Base-by-base conservation (phyloP, 192 early-diverging fungal genomes). In the Helicostylum pulchrum region DNA sequence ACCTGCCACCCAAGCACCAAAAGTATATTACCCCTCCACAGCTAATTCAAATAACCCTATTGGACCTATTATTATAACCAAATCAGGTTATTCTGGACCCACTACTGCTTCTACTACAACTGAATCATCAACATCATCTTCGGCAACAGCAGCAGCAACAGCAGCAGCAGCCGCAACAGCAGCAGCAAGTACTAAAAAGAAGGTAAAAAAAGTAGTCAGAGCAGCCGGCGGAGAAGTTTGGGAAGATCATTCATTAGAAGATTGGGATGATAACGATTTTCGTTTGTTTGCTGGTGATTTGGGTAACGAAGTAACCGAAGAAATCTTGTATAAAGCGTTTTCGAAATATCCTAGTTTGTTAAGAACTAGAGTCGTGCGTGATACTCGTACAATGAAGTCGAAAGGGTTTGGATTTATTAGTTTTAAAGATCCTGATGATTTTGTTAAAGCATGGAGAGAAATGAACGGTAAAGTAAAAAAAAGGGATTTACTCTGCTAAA, bases 361-460 rank as follows among this genome's bases (percentile, higher is more conserved):
- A 53, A 86, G 85, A 51, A 87, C 93, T 4, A 81, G 85, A 32
- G 92, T 98, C 10, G 87, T 98, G 2, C 77, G 87, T 1, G 93
- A 98, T 53, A 95, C 95, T 62, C 75, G 84, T 58, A 88, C 93
- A 0, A 79, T 76, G 21, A 98, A 98, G 73, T 88, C 88, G 39
- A 91, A 87, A 62, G 96, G 96, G 15, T 98, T 92, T 68, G 96
- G 96, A 4, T 98, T 98, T 68, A 81, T 97, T 26, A 93, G 90
- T 78, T 96, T 98, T 76, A 85, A 87, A 50, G 87, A 95, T 67
- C 83, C 93, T 14, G 85, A 92, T 71, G 96, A 95, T 73, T 98
- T 93, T 80, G 86, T 94, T 14, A 86, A 84, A 31, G 96, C 96
- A 6, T 90, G 92, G 92, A 88, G 83, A 56, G 94, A 98, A 78